Conservation (phyloP, 139 green algal species). For the Astrephomene gubernaculifera region DNA sequence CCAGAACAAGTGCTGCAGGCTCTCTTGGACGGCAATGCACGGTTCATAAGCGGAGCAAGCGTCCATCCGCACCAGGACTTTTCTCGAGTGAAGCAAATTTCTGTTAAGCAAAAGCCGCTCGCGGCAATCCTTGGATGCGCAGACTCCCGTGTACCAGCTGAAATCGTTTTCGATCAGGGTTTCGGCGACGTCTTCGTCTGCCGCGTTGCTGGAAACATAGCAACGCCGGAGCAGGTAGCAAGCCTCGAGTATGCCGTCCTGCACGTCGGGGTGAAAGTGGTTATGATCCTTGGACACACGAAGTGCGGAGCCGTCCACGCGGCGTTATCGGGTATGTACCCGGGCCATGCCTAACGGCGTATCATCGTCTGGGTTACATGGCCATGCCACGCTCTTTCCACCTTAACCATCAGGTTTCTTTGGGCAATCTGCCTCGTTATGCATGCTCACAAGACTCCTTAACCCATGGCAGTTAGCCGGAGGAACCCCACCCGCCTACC, state of each 20-base stretch:
- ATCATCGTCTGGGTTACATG: neutral
- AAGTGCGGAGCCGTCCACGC: conserved; percentile 52
- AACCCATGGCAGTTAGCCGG: too few relatives aligned
- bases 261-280: conserved; percentile 41
- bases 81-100: conserved; percentile 8
- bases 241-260: conserved; percentile 54
- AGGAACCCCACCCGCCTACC: too few relatives aligned
- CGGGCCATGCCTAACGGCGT: neutral
- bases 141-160: conserved; percentile 48
- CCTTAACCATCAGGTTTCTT: too few relatives aligned
- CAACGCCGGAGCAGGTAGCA: conserved; percentile 45
- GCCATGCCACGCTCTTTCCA: too few relatives aligned
- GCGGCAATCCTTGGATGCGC: conserved; percentile 50
- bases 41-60: conserved; percentile 35
- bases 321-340: conserved; percentile 28
- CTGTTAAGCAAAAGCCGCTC: conserved; percentile 40
- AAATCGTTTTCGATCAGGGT: conserved; percentile 56
- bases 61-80: conserved; percentile 52
- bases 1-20: conserved; percentile 31
- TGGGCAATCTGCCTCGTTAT: too few relatives aligned
- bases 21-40: conserved; percentile 44
- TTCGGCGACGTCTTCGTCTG: conserved; percentile 58
- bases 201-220: conserved; percentile 54
- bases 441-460: too few relatives aligned
- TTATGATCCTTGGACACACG: conserved; percentile 50